phyloP scores from a whole-genome alignment of 495 filamentous ascomycete genomes.

The Neurospora intermedia region DNA sequence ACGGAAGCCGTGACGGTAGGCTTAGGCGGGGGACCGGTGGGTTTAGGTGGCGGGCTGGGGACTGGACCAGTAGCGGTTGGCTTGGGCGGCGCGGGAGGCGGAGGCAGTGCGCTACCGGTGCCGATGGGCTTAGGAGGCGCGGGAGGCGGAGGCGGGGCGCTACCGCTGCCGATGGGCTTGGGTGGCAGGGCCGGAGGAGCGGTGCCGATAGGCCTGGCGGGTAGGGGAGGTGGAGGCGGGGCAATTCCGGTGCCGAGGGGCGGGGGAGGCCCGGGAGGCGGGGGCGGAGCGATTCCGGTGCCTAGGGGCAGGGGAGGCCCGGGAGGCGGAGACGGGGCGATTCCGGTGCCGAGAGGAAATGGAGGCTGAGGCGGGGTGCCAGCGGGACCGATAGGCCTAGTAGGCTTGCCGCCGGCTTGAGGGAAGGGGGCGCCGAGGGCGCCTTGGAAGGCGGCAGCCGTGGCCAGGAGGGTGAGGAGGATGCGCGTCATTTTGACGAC shows the following conservation, averaged over 20 bases:
- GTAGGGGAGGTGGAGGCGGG: not conserved
- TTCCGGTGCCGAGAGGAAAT: too few relatives aligned
- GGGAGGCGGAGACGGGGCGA: too few relatives aligned
- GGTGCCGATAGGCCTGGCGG: not conserved
- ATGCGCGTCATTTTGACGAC: conserved; percentile 12
- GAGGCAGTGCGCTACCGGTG: too few relatives aligned
- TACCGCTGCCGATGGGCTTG: not conserved
- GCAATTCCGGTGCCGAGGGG: too few relatives aligned
- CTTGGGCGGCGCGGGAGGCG: not conserved
- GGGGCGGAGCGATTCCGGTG: too few relatives aligned
- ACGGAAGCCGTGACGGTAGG: not conserved
- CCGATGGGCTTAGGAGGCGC: not conserved
- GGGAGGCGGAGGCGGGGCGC: not conserved
- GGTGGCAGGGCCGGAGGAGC: not conserved
- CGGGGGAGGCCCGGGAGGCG: too few relatives aligned
- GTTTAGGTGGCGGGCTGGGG: too few relatives aligned
- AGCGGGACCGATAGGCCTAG: not conserved
- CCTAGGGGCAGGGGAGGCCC: too few relatives aligned
- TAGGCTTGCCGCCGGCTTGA: conserved; percentile 1
- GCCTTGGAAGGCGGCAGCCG: conserved; percentile 11
- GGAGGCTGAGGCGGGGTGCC: not conserved
- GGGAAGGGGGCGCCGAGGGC: conserved; percentile 7
- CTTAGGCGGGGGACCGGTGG: not conserved
- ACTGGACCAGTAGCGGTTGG: not conserved
- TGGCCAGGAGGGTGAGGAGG: conserved; percentile 8